Evolutionary conservation across 2,329 filamentous ascomycete genomes (phyloP), one percentile per base, ranked within the genome.

Genomic region (Reticulascus tulasneorum): DNA sequence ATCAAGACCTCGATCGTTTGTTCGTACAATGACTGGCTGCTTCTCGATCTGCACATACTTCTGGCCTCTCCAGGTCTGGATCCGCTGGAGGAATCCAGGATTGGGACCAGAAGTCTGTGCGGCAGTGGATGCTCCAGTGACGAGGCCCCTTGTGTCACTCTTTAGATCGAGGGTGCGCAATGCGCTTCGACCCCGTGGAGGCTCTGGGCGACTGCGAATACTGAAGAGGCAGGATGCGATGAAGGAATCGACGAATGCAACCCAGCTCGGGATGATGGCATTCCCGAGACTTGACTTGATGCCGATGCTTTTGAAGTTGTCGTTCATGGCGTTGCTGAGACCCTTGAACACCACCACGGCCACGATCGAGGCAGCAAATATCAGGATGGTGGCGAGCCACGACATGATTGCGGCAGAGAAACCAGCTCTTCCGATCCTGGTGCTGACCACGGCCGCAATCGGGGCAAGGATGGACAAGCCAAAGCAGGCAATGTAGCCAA

Each of bases 11-110:
- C 16, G 24, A 18, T 37, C 29, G 24, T 32, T 26, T 6, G 32
- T 35, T 16, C 33, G 29, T n/a, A 38, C 30, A 8, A 46, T 19
- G 11, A 40, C 48, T 8, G 35, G 40, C 40, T 56, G 52, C 31
- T 51, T 47, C 25, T 53, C 53, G 24, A 60, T 42, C 38, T 54
- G 53, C n/a, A 48, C 47, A 35, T 62, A 62, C 30, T 49, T 54
- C 39, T 55, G 52, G 4, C 42, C 43, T 5, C 43, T 46, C 46
- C 49, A 53, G 5, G 50, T 51, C 4, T 33, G 35, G 18, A 37
- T 25, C 5, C 29, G 13, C 28, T 37, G 32, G 13, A 29, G 47
- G 47, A 3, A 55, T 35, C 11, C 48, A 46, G 15, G 33, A n/a
- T 20, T 20, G 4, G 28, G 28, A 9, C 38, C n/a, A 53, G 25